Percentiles rank a stretch among this genome's conserved stretches.
Evolutionary conservation across 352 stramenopile species (phyloP).

Genomic region (Phytophthora pinifolia): DNA sequence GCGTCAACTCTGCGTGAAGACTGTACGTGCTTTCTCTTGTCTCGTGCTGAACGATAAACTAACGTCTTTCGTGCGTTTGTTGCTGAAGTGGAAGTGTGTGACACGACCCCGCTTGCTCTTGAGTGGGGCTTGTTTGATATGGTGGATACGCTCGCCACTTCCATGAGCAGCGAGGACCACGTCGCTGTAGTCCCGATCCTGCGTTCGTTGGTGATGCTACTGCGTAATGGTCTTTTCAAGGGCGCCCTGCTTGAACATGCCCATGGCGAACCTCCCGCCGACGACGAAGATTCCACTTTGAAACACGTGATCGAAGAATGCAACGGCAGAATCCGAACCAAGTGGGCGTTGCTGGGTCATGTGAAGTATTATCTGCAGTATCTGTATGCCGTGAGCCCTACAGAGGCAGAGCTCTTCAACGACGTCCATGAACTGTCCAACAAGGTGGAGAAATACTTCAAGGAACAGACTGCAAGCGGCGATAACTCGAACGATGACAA

Average conservation of each 20-base stretch:
- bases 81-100: slow-evolving; percentile 44
- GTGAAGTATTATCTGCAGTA: slow-evolving; percentile 79
- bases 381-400: slow-evolving; percentile 67
- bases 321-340: slow-evolving; percentile 49
- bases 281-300: slow-evolving; percentile 26
- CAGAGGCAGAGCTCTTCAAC: slow-evolving; percentile 60
- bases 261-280: slow-evolving; percentile 16
- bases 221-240: slow-evolving; percentile 62
- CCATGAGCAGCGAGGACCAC: slow-evolving; percentile 87
- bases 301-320: slow-evolving; percentile 44
- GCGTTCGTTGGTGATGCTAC: slow-evolving; percentile 49
- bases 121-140: slow-evolving; percentile 77
- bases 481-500: slow-evolving; percentile 14
- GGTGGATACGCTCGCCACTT: slow-evolving; percentile 61
- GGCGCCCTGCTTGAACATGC: slow-evolving; percentile 32
- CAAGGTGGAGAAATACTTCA: slow-evolving; percentile 46
- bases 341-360: slow-evolving; percentile 54
- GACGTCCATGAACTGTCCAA: slow-evolving; percentile 51
- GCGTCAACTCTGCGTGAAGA: slow-evolving; percentile 40
- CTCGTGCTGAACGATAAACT: slow-evolving; percentile 2
- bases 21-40: slow-evolving; percentile 30
- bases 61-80: slow-evolving; percentile 14
- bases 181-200: slow-evolving; percentile 57
- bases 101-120: slow-evolving; percentile 62
- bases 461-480: slow-evolving; percentile 8